Evolutionary conservation across 2,329 filamentous ascomycete species (phyloP), one percentile per base, ranked within the genome.

Genomic region (Beauveria sp.): DNA sequence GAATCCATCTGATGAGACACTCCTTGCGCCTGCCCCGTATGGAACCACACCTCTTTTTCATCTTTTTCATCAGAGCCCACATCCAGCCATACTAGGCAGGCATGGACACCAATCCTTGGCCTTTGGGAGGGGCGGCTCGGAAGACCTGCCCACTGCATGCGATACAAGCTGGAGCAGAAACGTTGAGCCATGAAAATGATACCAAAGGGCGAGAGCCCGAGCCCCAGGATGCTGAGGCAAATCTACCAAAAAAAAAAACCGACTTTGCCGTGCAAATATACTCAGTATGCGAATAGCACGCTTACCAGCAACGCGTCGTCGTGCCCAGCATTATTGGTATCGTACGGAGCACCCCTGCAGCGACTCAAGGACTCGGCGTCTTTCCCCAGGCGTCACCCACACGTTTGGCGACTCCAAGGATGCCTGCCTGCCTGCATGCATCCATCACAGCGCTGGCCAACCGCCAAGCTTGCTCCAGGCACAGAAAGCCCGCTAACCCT

Each of bases 1-100:
- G 67, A 69, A 70, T 70, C 70, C 69, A 67, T 70, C 71, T 69
- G 68, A 69, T 70, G 69, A 72, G 66, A 70, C 70, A 70, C 70
- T 70, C 72, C 67, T 72, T 68, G 65, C 45, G 26, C 65, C 57
- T 66, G 65, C 63, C 66, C 69, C 68, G 66, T 68, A 67, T 68
- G 66, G 67, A 66, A 67, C 66, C 64, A 64, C 61, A 62, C 65
- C 52, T 53, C 34, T 61, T 51, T 34, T 43, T 18, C 62, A 63
- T 46, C 34, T 38, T 38, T 38, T 38, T 38, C 34, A 64, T 63
- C 63, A 66, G 20, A 43, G 70, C 70, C 70, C 70, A 71, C 66
- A 50, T 38, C 30, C 42, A 62, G 61, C 60, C 18, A 55, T 54
- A n/a, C 58, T 55, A 47, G 26, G 34, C 20, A 61, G 66, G 66